phyloP scores from a whole-genome alignment of 2,329 filamentous ascomycete genomes.

The Talaromyces sp. region DNA sequence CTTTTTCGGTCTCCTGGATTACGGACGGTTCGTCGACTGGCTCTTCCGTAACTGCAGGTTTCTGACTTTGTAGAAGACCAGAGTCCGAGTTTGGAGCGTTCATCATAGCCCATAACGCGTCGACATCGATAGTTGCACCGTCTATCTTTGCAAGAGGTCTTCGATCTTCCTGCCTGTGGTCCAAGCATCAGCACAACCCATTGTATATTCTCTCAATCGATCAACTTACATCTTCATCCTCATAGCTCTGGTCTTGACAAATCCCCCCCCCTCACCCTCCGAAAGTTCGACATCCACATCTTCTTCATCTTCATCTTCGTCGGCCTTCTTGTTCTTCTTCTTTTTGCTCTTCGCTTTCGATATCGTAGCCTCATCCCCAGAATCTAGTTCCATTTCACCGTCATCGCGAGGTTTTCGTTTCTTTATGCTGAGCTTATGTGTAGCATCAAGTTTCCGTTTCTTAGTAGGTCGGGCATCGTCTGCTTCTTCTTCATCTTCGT shows the following conservation, averaged over 20 bases:
- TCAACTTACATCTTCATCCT: slow-evolving; percentile 43
- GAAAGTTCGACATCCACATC: slow-evolving; percentile 36
- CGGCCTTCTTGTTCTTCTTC: slow-evolving; percentile 33
- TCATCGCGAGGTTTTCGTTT: slow-evolving; percentile 19
- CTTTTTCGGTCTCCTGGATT: slow-evolving; percentile 17
- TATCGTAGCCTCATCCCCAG: slow-evolving; percentile 57
- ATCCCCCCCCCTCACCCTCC: slow-evolving; percentile 46
- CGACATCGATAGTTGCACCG: slow-evolving; percentile 54
- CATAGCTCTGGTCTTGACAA: slow-evolving; percentile 55
- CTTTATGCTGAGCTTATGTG: slow-evolving; percentile 27
- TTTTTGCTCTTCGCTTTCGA: slow-evolving; percentile 44
- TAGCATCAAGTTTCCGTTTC: slow-evolving; percentile 32
- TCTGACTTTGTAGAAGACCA: slow-evolving; percentile 18
- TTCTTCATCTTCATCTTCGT: slow-evolving; percentile 30
- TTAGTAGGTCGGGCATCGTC: slow-evolving; percentile 30
- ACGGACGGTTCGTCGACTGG: slow-evolving; percentile 15
- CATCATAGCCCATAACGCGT: slow-evolving; percentile 54
- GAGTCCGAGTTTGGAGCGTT: slow-evolving; percentile 33
- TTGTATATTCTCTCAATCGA: background rate
- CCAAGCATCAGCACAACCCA: background rate
- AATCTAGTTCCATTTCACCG: slow-evolving; percentile 47
- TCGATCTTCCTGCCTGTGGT: slow-evolving; percentile 44
- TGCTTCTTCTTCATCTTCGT: slow-evolving; percentile 30
- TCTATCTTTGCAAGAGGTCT: slow-evolving; percentile 47
- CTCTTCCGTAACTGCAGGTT: slow-evolving; percentile 13